A percentile compares a stretch with the other conserved stretches of the same genome.
Conservation (phyloP, 2,329 filamentous ascomycete genomes). For the Xylariales sp. region DNA sequence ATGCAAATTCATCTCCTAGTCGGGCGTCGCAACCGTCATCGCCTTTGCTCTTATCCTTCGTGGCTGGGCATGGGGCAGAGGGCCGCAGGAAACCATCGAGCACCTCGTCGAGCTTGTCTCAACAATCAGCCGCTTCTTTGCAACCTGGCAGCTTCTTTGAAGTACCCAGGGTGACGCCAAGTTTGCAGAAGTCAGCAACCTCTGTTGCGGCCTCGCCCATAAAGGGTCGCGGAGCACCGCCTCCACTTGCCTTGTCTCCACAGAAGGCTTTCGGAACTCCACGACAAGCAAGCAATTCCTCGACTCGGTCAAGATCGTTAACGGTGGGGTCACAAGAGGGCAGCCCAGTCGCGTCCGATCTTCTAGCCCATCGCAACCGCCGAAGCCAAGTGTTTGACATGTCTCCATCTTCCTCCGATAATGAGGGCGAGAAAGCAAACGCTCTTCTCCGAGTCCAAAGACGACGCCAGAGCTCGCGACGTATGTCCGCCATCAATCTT, state of each 20-base stretch:
- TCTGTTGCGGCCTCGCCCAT: slow-evolving; percentile 50
- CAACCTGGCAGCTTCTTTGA: slow-evolving; percentile 72
- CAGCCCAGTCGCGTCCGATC: slow-evolving; percentile 65
- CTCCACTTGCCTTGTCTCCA: slow-evolving; percentile 52
- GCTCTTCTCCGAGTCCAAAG: slow-evolving; percentile 87
- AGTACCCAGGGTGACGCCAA: slow-evolving; percentile 57
- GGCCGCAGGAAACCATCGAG: slow-evolving; percentile 84
- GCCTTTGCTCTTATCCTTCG: slow-evolving; percentile 93
- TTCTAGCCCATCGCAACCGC: slow-evolving; percentile 72
- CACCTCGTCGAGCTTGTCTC: slow-evolving; percentile 77
- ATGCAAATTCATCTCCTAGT: slow-evolving; percentile 81
- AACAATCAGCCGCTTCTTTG: slow-evolving; percentile 64
- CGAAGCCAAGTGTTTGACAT: slow-evolving; percentile 94
- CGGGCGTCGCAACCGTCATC: slow-evolving; percentile 76
- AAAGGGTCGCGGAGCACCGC: slow-evolving; percentile 47
- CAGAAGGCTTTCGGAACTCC: slow-evolving; percentile 59
- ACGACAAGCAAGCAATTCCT: slow-evolving; percentile 55
- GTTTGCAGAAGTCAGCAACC: slow-evolving; percentile 56
- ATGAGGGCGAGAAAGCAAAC: slow-evolving; percentile 89
- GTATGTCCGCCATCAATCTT: slow-evolving; percentile 85
- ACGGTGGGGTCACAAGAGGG: slow-evolving; percentile 94
- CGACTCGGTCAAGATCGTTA: slow-evolving; percentile 76
- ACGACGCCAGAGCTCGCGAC: slow-evolving; percentile 89
- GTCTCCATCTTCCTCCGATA: slow-evolving; percentile 95
- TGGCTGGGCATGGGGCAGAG: slow-evolving; percentile 76